These are phyloP conservation scores for Ophiostoma ulmi DNA, from an alignment of 2,329 filamentous ascomycete species.

Conservation along the genomic window DNA sequence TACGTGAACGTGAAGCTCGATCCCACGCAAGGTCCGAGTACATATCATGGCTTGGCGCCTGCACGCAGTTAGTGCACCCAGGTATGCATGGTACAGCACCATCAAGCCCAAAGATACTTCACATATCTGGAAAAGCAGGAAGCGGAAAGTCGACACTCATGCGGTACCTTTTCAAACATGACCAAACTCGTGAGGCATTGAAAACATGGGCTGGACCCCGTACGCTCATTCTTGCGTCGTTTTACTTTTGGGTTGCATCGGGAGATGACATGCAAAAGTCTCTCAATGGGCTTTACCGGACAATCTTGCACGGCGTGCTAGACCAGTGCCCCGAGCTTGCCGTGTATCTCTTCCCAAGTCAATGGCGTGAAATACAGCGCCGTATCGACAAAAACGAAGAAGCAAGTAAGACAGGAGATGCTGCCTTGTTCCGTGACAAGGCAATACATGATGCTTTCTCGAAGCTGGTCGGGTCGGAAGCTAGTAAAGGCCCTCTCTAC, in stretches of 20 bases:
- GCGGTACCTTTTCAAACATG: background rate
- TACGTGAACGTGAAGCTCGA: background rate
- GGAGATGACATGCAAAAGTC: constrained; percentile 7
- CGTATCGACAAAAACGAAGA: background rate
- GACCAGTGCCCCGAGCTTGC: background rate
- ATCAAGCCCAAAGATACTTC: background rate
- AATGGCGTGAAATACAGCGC: background rate
- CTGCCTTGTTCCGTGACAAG: background rate
- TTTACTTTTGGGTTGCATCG: constrained; percentile 9
- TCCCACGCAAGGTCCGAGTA: background rate
- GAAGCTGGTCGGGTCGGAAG: constrained; percentile 3
- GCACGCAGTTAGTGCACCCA: background rate
- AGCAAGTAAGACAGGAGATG: background rate
- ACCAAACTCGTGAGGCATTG: background rate
- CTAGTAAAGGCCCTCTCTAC: constrained; percentile 22
- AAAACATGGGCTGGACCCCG: background rate
- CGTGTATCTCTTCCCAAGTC: background rate
- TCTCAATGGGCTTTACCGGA: constrained; percentile 1
- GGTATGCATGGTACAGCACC: background rate
- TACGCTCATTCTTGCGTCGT: background rate
- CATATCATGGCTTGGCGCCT: background rate
- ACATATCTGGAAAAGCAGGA: background rate
- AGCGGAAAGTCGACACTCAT: constrained; percentile 8
- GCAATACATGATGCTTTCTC: background rate
- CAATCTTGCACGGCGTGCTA: background rate